Percentiles rank a stretch among this genome's conserved stretches.
These are phyloP conservation scores for Athelia sp. DNA, from an alignment of 1,284 basidiomycete genomes.

Conservation along the genomic window DNA sequence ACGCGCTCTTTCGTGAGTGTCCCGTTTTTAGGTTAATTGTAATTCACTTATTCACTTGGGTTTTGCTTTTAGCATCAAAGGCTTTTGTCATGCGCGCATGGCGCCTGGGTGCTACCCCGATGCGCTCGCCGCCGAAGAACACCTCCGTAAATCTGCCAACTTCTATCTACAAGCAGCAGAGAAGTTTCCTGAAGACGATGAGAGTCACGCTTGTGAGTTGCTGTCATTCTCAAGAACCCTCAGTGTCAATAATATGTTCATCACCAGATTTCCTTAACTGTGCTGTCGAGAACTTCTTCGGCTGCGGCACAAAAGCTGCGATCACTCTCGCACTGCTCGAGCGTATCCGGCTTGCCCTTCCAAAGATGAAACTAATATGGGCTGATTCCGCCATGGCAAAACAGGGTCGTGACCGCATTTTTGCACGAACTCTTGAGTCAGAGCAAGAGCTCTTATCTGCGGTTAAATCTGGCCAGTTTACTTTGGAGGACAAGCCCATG, in stretches of 20 bases:
- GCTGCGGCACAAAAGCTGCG: background rate
- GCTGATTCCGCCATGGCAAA: constrained; percentile 14
- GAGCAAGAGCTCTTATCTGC: constrained; percentile 7
- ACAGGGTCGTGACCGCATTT: constrained; percentile 4
- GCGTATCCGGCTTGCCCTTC: constrained; percentile 11
- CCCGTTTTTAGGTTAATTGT: background rate
- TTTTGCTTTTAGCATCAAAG: constrained; percentile 20
- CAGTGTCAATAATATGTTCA: too few species aligned
- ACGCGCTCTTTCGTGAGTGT: constrained; percentile 29
- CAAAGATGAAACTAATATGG: constrained; percentile 20
- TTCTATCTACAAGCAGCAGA: constrained; percentile 23
- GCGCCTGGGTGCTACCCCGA: constrained; percentile 9
- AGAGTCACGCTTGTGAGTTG: constrained; percentile 21
- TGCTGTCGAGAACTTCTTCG: constrained; percentile 16
- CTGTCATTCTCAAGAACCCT: too few species aligned
- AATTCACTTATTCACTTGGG: background rate
- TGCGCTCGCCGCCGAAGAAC: constrained; percentile 6
- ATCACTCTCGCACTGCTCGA: constrained; percentile 6
- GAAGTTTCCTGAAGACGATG: constrained; percentile 27
- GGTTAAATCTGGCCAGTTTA: constrained; percentile 6
- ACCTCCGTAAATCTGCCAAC: constrained; percentile 13
- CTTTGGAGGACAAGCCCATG: constrained; percentile 7
- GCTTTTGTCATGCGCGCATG: constrained; percentile 26
- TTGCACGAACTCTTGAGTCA: constrained; percentile 3
- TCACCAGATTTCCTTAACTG: constrained; percentile 18